A percentile compares a stretch with the other conserved stretches of the same genome.
These are phyloP conservation scores for Calonectria naviculata DNA, from an alignment of 2,329 filamentous ascomycete species.

Conservation along the genomic window DNA sequence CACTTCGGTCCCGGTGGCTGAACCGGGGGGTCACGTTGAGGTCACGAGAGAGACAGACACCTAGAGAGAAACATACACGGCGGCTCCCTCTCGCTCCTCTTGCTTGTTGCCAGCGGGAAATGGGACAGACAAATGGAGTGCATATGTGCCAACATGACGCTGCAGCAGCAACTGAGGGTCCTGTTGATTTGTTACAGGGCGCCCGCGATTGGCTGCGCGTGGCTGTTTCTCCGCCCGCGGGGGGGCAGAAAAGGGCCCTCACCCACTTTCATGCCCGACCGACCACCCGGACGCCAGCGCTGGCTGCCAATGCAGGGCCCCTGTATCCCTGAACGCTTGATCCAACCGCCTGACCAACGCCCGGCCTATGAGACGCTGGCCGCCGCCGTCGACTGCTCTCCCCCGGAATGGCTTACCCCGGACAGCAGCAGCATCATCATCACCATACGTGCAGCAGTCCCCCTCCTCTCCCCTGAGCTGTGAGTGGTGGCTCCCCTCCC, in stretches of 20 bases:
- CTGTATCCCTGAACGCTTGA: conserved; percentile 38
- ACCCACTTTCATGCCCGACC: conserved; percentile 28
- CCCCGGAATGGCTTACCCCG: conserved; percentile 38
- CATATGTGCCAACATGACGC: not conserved
- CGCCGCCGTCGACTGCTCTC: no score
- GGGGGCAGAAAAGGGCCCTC: no score
- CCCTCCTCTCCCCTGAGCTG: not conserved
- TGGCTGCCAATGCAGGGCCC: conserved; percentile 9
- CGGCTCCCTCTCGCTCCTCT: no score
- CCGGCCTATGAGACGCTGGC: conserved; percentile 30
- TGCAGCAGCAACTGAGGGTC: not conserved
- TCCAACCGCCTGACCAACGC: conserved; percentile 41
- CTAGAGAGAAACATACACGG: no score
- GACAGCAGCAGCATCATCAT: conserved; percentile 20
- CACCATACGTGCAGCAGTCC: conserved; percentile 19
- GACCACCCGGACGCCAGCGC: conserved; percentile 1
- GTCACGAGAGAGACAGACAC: conserved; percentile 2
- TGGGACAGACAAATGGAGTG: not conserved
- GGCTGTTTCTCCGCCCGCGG: not conserved
- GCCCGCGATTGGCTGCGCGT: not conserved
- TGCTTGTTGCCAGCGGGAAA: no score
- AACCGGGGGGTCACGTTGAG: not conserved
- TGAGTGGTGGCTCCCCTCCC: not conserved
- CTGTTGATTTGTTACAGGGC: not conserved
- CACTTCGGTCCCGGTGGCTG: not conserved